A percentile compares a stretch with the other conserved stretches of the same genome.
These are phyloP conservation scores for Phytophthora aleatoria DNA, from an alignment of 352 stramenopile genomes.

Conservation along the genomic window DNA sequence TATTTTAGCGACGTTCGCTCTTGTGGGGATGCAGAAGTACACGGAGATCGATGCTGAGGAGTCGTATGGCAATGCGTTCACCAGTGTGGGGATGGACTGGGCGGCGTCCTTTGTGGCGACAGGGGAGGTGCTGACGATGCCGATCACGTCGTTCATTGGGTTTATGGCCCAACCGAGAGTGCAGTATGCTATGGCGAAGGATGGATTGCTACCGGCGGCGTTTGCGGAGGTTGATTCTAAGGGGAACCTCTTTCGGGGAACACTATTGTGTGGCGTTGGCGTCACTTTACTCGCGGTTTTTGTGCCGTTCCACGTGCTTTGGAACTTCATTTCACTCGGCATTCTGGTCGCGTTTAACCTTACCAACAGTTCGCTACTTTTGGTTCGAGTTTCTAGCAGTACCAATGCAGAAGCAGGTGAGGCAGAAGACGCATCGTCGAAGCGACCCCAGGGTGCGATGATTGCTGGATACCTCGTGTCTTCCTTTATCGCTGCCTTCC, in stretches of 20 bases:
- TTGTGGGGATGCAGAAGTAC: slow-evolving; percentile 94
- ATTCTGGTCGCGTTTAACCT: slow-evolving; percentile 92
- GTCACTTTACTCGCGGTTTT: slow-evolving; percentile 68
- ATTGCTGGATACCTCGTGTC: slow-evolving; percentile 56
- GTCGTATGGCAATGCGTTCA: slow-evolving; percentile 80
- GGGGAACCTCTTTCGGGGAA: slow-evolving; percentile 77
- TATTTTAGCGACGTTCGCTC: slow-evolving; percentile 88
- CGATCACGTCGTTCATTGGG: slow-evolving; percentile 95
- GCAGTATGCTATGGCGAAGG: slow-evolving; percentile 92
- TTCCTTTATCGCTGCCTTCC: slow-evolving; percentile 72
- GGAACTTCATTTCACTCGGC: slow-evolving; percentile 91
- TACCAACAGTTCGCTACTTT: slow-evolving; percentile 85
- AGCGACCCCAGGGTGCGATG: slow-evolving; percentile 38
- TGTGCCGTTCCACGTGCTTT: slow-evolving; percentile 86
- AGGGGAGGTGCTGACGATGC: slow-evolving; percentile 95
- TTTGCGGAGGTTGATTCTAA: slow-evolving; percentile 82
- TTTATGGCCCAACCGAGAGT: slow-evolving; percentile 93
- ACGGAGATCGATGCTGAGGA: slow-evolving; percentile 74
- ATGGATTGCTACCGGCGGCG: slow-evolving; percentile 90
- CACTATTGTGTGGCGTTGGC: slow-evolving; percentile 55
- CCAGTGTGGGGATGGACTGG: slow-evolving; percentile 63
- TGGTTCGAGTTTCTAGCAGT: slow-evolving; percentile 58
- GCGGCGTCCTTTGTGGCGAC: slow-evolving; percentile 85
- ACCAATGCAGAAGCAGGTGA: slow-evolving; percentile 1
- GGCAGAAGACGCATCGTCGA: slow-evolving; percentile 1